A percentile compares a stretch with the other conserved stretches of the same genome.
Conservation (phyloP, 306 rosid species). For the Cucurbita argyrosperma region DNA sequence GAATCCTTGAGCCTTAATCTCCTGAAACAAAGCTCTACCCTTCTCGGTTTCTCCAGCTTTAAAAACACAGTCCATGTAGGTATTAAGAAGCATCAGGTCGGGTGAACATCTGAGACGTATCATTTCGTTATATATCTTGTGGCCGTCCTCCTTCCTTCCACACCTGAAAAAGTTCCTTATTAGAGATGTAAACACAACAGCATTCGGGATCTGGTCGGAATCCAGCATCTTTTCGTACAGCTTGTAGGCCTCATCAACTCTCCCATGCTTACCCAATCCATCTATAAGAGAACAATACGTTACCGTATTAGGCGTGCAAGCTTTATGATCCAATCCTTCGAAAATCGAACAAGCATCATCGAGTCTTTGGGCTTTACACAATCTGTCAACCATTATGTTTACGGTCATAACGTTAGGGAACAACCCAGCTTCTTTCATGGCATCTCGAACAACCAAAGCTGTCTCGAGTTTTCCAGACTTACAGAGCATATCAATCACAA, state of each 20-base stretch:
- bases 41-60: conserved; percentile 74
- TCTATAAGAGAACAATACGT: conserved; percentile 87
- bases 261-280: conserved; percentile 78
- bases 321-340: conserved; percentile 64
- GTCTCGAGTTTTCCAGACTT: conserved; percentile 54
- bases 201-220: conserved; percentile 50
- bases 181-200: conserved; percentile 60
- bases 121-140: conserved; percentile 92
- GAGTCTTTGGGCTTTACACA: conserved; percentile 71
- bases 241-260: conserved; percentile 70
- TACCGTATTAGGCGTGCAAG: conserved; percentile 47
- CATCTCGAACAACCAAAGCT: conserved; percentile 40
- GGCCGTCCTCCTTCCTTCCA: conserved; percentile 92
- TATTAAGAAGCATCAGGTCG: conserved; percentile 71
- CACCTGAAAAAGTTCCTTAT: conserved; percentile 66
- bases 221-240: conserved; percentile 89
- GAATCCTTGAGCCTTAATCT: conserved; percentile 54
- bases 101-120: conserved; percentile 48
- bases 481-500: conserved; percentile 76
- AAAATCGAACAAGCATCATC: conserved; percentile 84
- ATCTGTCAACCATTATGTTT: conserved; percentile 82
- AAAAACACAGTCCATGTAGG: conserved; percentile 86
- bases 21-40: conserved; percentile 73
- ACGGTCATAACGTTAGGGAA: conserved; percentile 76
- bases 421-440: conserved; percentile 76